These are phyloP conservation scores for Neurospora hispaniola DNA, from an alignment of 495 filamentous ascomycete species.

Conservation along the genomic window DNA sequence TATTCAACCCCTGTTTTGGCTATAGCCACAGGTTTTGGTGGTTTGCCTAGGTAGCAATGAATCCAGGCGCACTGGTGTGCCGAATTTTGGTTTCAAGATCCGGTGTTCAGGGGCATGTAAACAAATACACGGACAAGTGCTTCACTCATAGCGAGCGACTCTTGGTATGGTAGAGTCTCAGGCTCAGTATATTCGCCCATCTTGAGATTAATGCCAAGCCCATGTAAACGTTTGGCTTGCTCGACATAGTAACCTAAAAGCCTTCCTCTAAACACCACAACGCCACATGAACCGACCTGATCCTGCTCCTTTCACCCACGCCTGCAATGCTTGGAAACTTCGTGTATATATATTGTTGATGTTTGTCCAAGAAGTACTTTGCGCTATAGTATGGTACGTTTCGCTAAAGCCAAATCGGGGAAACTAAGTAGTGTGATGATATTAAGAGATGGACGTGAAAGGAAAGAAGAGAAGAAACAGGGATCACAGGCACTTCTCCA, in stretches of 20 bases:
- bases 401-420: background rate
- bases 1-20: background rate
- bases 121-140: background rate
- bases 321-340: background rate
- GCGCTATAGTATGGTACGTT: background rate
- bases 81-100: background rate
- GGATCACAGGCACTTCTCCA: background rate
- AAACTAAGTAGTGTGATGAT: background rate
- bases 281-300: background rate
- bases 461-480: background rate
- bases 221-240: background rate
- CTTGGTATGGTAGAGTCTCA: background rate
- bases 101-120: background rate
- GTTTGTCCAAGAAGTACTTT: background rate
- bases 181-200: background rate
- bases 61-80: background rate
- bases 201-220: background rate
- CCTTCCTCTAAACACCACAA: background rate
- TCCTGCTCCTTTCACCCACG: background rate
- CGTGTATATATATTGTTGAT: background rate
- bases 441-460: background rate
- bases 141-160: background rate
- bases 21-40: background rate
- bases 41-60: background rate
- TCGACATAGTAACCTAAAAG: background rate